Conservation (phyloP, 371 early-diverging fungal species). For the Batrachochytrium dendrobatidis region DNA sequence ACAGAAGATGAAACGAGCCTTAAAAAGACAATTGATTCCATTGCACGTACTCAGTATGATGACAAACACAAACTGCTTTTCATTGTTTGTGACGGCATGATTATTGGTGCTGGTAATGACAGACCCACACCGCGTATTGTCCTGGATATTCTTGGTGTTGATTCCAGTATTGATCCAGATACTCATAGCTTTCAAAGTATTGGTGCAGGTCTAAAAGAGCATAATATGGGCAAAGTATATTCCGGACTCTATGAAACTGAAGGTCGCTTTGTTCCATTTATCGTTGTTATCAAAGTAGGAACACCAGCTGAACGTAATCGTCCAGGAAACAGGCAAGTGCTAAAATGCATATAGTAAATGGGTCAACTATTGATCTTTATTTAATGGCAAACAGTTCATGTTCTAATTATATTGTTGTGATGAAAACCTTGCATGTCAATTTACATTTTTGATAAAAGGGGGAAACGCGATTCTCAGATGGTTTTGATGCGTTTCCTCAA, state of each 20-base stretch:
- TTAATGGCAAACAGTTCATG: constrained; percentile 95
- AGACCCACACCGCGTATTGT: constrained; percentile 76
- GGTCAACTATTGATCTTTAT: too few species aligned
- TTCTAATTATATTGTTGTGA: too few species aligned
- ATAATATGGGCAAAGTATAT: constrained; percentile 75
- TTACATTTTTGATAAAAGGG: constrained; percentile 67
- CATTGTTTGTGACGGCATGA: constrained; percentile 54
- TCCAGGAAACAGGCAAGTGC: constrained; percentile 64
- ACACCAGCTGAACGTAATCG: constrained; percentile 51
- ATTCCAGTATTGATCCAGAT: constrained; percentile 39
- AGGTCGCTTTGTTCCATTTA: constrained; percentile 60
- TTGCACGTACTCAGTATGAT: constrained; percentile 76
- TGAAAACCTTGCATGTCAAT: too few species aligned
- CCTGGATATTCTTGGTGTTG: constrained; percentile 64
- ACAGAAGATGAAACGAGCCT: constrained; percentile 83
- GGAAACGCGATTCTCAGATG: constrained; percentile 98
- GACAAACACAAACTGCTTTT: constrained; percentile 87
- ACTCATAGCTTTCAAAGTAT: constrained; percentile 42
- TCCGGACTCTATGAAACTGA: constrained; percentile 77
- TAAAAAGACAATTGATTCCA: constrained; percentile 33
- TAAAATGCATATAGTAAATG: constrained; percentile 92
- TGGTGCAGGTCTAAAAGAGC: constrained; percentile 53
- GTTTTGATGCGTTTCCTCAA: constrained; percentile 95
- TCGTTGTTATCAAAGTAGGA: constrained; percentile 73
- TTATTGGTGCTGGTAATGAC: constrained; percentile 77